These are phyloP conservation scores for Leccinum cinnamomeum DNA, from an alignment of 1,284 basidiomycete species.

Conservation along the genomic window DNA sequence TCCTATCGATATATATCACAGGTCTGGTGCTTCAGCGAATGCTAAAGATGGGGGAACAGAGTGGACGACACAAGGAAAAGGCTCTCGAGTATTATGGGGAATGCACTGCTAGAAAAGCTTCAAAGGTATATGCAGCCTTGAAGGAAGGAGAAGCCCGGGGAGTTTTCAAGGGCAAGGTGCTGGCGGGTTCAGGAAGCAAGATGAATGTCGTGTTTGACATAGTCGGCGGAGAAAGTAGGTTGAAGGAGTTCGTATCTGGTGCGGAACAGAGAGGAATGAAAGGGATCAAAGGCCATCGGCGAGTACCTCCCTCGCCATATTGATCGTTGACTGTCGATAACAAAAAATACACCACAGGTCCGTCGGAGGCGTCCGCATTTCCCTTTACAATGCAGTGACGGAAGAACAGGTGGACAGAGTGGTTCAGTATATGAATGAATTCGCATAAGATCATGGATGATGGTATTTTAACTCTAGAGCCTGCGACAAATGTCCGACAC, in stretches of 20 bases:
- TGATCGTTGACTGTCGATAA: constrained; percentile 3
- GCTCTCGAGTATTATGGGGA: constrained; percentile 71
- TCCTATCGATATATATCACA: constrained; percentile 90
- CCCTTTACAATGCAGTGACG: constrained; percentile 93
- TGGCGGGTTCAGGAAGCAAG: constrained; percentile 76
- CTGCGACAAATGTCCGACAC: neutral
- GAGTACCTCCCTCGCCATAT: constrained; percentile 35
- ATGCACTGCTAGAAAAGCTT: constrained; percentile 71
- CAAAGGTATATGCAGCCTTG: constrained; percentile 72
- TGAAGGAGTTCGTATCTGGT: constrained; percentile 75
- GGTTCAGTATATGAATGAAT: constrained; percentile 61
- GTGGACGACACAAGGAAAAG: constrained; percentile 44
- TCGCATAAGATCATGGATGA: constrained; percentile 33
- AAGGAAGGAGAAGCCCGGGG: constrained; percentile 71
- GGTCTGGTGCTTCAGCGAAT: constrained; percentile 84
- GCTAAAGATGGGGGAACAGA: constrained; percentile 35
- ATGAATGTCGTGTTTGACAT: constrained; percentile 93
- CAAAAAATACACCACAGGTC: constrained; percentile 40
- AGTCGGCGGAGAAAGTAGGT: constrained; percentile 61
- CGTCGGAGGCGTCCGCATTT: constrained; percentile 85
- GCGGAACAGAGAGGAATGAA: constrained; percentile 80
- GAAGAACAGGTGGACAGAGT: constrained; percentile 70
- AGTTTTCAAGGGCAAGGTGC: constrained; percentile 66
- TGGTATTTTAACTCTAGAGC: constrained; percentile 13
- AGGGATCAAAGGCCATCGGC: constrained; percentile 91